Evolutionary conservation across 2,329 filamentous ascomycete genomes (phyloP), one percentile per base, ranked within the genome.

Genomic region (Didymella glomerata): DNA sequence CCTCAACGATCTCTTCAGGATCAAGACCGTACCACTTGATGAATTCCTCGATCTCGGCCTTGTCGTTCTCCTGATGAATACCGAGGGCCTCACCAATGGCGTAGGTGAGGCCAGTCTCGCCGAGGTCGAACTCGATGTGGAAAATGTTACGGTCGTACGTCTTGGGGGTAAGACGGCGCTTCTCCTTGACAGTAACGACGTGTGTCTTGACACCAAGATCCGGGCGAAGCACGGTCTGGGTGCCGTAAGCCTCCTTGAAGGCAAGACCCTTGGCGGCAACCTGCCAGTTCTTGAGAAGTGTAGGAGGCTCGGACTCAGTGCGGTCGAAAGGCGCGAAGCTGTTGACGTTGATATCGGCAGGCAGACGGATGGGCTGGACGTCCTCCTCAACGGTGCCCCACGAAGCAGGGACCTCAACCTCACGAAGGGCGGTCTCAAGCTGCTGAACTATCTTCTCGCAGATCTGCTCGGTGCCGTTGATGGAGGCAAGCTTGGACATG

Each of bases 111-210:
- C 93, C 94, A 32, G 94, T 96, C 71, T 89, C 81, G 61, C 94
- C 94, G 24, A 99, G 87, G 74, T 98, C 95, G 72, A 99, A 99
- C 80, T 99, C 95, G 63, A 99, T 98, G 82, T 99, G 95, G 89
- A 99, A 99, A 79, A 99, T 98, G 84, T 99, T 97, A 69, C 95
- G 92, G 78, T 98, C 93, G 76, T 99, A 99, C 30, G 88, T 90
- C 24, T 80, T 72, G 3, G 95, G 95, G 0, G 95, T 99, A 54
- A 99, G 86, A 64, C 95, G 88, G 62, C 95, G 91, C 81, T 96
- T 97, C 83, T 98, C 95, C 83, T 96, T 92, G 78, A 99, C 93
- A 54, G 88, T 90, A 53, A 97, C 90, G 41, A 92, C 91, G 71
- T 86, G 89, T 2, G 94, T 98, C 85, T 94, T 93, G 73, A 92